Percentiles rank a stretch among this genome's conserved stretches.
Evolutionary conservation across 148 eudicot genomes (phyloP).

Genomic region (Limonium bicolor): DNA sequence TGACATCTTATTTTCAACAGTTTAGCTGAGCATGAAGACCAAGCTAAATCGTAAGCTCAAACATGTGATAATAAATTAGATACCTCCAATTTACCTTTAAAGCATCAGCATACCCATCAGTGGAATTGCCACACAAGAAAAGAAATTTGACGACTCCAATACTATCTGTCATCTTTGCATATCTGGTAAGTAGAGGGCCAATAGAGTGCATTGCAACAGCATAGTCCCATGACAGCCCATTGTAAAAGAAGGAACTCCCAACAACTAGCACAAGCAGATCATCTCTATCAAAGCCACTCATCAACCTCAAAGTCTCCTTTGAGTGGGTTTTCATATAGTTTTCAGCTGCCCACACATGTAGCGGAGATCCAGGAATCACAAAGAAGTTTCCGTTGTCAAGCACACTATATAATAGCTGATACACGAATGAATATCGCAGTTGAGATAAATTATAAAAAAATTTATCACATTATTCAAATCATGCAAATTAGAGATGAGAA

Average conservation of each 20-base stretch:
- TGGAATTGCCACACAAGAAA: slow-evolving; percentile 69
- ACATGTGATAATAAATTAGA: too few relatives aligned
- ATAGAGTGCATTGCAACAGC: slow-evolving; percentile 70
- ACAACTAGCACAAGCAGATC: slow-evolving; percentile 66
- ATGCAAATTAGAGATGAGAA: too few relatives aligned
- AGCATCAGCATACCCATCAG: slow-evolving; percentile 43
- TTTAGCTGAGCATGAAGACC: too few relatives aligned
- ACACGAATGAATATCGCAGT: slow-evolving; percentile 23
- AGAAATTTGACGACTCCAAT: slow-evolving; percentile 41
- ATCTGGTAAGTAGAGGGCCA: slow-evolving; percentile 65
- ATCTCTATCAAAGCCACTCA: slow-evolving; percentile 42
- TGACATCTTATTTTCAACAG: too few relatives aligned
- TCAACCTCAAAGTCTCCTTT: slow-evolving; percentile 36
- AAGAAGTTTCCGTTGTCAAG: slow-evolving; percentile 97
- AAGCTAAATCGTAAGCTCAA: too few relatives aligned
- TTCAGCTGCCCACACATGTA: slow-evolving; percentile 91
- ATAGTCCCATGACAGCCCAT: slow-evolving; percentile 82
- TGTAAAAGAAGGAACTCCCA: slow-evolving; percentile 77
- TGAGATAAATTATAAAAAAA: slow-evolving; percentile 11
- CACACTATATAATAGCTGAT: slow-evolving; percentile 84
- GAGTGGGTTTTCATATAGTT: slow-evolving; percentile 61
- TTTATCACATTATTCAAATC: not conserved
- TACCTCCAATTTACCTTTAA: slow-evolving; percentile 82
- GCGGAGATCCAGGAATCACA: slow-evolving; percentile 98
- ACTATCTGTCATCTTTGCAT: slow-evolving; percentile 43